Evolutionary conservation across 2,329 filamentous ascomycete species (phyloP), one percentile per base, ranked within the genome.

Genomic region (Aspergillus persii): DNA sequence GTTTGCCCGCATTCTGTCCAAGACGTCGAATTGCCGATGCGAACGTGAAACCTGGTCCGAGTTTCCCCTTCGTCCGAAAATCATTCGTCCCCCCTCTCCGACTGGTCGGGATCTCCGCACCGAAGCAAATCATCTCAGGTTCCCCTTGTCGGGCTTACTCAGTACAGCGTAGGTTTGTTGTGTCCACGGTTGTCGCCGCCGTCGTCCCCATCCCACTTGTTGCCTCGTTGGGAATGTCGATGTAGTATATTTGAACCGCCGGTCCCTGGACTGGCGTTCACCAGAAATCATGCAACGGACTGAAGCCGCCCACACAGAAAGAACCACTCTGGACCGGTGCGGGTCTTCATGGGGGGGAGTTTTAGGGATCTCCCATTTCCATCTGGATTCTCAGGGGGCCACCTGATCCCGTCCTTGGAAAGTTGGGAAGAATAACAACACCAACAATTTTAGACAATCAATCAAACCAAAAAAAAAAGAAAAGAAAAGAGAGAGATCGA

Each of bases 31-130:
- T 50, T 64, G 55, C 60, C 61, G 64, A 58, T 59, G 61, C 30
- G 53, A 62, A 58, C 47, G 56, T 59, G 57, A 64, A 58, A 7
- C 47, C 48, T 57, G 66, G 64, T 65, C 69, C 65, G 67, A 64
- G 66, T 68, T 60, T 68, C 68, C 68, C 70, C 63, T 68, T 71
- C 62, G 63, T 64, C 70, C 69, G 69, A 69, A 61, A 63, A 62
- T 63, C 53, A 61, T 59, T 63, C 56, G 49, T 56, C 64, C 63
- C 62, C 66, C 61, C 60, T 65, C 55, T 58, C 52, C 47, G 57
- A 57, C 31, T 29, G 48, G 39, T 47, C 41, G 46, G 53, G 60
- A 59, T 54, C 48, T 50, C 39, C 39, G 44, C 41, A 46, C 18
- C 39, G 39, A 23, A 23, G 18, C 18, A 23, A 23, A 23, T 23